Base-by-base conservation (phyloP, 2,329 filamentous ascomycete species). In the Hymenoscyphus scutula region DNA sequence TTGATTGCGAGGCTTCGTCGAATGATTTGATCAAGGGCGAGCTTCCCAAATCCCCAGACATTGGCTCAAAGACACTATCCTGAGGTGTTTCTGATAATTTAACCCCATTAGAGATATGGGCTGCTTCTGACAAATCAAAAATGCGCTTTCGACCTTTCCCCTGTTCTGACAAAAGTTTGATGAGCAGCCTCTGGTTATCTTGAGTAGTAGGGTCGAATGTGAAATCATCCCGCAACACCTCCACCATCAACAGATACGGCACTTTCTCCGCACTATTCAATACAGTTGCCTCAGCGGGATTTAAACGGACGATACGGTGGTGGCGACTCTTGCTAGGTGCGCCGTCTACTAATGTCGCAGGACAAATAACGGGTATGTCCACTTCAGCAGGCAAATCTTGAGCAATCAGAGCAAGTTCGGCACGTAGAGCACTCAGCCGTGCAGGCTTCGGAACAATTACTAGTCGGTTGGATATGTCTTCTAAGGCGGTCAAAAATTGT, bases 221-320 rank as follows among this genome's bases (percentile, higher is more conserved):
- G 72, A 95, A 94, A 71, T 95, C 91, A 67, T 94, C 90, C 27
- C 88, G 81, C 56, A 95, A 77, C 25, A 95, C 87, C 73, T 95
- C 91, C 2, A 94, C 85, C 90, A 95, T 93, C 30, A 95, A 81
- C 57, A 95, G 76, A 75, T 92, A 95, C 0, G 91, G 91, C 53
- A 95, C 91, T 73, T 92, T 90, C 74, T 95, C 90, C 4, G 91
- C 91, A 73, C 91, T 95, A 75, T 95, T 95, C 58, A 95, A 78
- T 60, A 93, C 91, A 0, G 91, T 94, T 5, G 91, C 88, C 75
- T 95, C 91, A 1, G 90, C 89, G 6, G 91, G 91, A 71, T 93
- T 95, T 57, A 95, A 81, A 41, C 91, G 85, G 54, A 95, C 90
- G 63, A 95, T 92, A 38, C 91, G 86, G 72, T 95, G 91, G 74